These are phyloP conservation scores for Xylaria flabelliformis DNA, from an alignment of 495 filamentous ascomycete species.

Conservation along the genomic window DNA sequence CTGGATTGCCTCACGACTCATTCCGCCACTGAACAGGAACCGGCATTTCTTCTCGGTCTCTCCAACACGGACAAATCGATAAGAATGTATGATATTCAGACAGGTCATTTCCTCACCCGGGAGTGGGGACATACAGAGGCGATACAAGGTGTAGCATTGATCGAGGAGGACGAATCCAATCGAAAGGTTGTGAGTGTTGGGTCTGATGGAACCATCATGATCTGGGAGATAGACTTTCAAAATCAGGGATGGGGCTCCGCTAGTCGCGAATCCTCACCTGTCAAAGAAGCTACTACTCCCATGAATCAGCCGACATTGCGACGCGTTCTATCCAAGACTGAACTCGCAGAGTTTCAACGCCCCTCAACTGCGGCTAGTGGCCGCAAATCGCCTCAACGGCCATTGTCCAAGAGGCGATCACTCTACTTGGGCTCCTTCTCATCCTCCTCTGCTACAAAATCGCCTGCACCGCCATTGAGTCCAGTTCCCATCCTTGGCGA, in stretches of 20 bases:
- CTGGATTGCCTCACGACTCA: constrained; percentile 75
- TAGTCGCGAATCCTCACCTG: constrained; percentile 55
- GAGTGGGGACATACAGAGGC: constrained; percentile 96
- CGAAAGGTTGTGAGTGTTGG: constrained; percentile 75
- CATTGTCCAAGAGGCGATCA: constrained; percentile 53
- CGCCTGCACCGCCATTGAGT: constrained; percentile 43
- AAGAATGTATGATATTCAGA: constrained; percentile 80
- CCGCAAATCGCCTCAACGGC: constrained; percentile 68
- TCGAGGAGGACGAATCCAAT: constrained; percentile 62
- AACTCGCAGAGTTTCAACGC: constrained; percentile 77
- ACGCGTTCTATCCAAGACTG: constrained; percentile 75
- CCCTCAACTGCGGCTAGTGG: constrained; percentile 62
- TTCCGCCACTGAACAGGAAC: constrained; percentile 44
- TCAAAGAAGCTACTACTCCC: constrained; percentile 57
- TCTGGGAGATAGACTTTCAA: constrained; percentile 69
- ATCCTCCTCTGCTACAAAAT: constrained; percentile 39
- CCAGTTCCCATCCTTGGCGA: constrained; percentile 41
- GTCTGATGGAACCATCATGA: constrained; percentile 85
- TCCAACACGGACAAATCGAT: constrained; percentile 96
- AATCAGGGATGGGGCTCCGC: constrained; percentile 42
- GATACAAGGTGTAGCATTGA: constrained; percentile 79
- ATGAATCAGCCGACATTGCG: constrained; percentile 69
- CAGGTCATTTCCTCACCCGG: constrained; percentile 76
- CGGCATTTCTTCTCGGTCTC: constrained; percentile 72
- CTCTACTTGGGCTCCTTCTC: constrained; percentile 42